phyloP scores from a whole-genome alignment of 2,329 filamentous ascomycete genomes.

The Phyllosticta ampelicida region DNA sequence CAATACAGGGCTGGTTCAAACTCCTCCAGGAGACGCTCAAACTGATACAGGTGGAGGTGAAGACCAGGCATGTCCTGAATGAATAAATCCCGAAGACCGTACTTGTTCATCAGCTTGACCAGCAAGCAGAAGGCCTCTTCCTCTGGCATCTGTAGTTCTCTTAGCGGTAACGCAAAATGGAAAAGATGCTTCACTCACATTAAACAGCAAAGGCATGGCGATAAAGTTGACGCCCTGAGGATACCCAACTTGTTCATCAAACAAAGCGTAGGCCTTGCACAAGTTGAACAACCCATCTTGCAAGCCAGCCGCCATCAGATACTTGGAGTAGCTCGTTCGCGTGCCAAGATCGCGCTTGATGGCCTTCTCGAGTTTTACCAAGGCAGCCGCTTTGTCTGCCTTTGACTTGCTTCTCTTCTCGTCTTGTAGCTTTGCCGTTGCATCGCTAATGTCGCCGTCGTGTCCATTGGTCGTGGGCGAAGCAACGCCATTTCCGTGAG shows the following conservation, averaged over 20 bases:
- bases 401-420: slow-evolving; percentile 62
- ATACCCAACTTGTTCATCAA: slow-evolving; percentile 89
- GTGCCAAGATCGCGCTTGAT: slow-evolving; percentile 87
- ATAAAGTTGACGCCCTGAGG: slow-evolving; percentile 94
- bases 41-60: slow-evolving; percentile 87
- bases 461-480: slow-evolving; percentile 49
- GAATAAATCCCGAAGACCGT: slow-evolving; percentile 84
- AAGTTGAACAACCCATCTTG: slow-evolving; percentile 92
- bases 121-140: slow-evolving; percentile 93
- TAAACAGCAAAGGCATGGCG: slow-evolving; percentile 91
- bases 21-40: slow-evolving; percentile 88
- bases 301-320: slow-evolving; percentile 77
- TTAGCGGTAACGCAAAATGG: slow-evolving; percentile 17
- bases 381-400: slow-evolving; percentile 61
- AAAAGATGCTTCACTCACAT: slow-evolving; percentile 44
- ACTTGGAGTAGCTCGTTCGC: slow-evolving; percentile 93
- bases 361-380: slow-evolving; percentile 79
- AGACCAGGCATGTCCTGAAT: slow-evolving; percentile 93
- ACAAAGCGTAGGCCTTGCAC: slow-evolving; percentile 94
- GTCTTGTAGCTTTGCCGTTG: slow-evolving; percentile 49
- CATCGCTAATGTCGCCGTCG: slow-evolving; percentile 51
- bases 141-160: slow-evolving; percentile 69
- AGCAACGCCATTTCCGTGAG: slow-evolving; percentile 22
- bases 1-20: slow-evolving; percentile 90
- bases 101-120: slow-evolving; percentile 93